These are phyloP conservation scores for Aspergillus tubingensis DNA, from an alignment of 2,329 filamentous ascomycete species.

Conservation along the genomic window DNA sequence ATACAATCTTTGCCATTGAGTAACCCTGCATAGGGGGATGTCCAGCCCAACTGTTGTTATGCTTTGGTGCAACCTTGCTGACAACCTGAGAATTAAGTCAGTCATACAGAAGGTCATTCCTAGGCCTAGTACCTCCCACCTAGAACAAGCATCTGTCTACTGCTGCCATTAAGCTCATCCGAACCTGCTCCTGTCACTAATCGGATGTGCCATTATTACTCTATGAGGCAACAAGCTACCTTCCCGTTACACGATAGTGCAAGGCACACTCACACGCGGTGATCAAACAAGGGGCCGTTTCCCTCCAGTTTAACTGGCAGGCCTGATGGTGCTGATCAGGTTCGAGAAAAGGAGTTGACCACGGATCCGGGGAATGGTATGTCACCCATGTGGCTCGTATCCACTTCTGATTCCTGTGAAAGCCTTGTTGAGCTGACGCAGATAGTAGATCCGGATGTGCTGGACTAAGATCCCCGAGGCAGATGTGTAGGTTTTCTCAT, in stretches of 20 bases:
- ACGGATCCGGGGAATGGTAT: neutral
- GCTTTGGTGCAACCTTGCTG: no score
- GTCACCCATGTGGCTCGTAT: slow-evolving; percentile 3
- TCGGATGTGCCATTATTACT: neutral
- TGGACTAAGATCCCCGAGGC: neutral
- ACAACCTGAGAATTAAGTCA: no score
- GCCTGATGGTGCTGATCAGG: neutral
- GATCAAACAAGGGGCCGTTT: neutral
- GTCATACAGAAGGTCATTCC: no score
- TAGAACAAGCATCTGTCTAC: no score
- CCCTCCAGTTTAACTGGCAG: neutral
- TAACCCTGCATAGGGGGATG: no score
- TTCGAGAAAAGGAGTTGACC: neutral
- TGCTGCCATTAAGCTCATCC: no score
- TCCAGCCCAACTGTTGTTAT: neutral
- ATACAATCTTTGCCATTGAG: neutral
- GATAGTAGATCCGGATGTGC: neutral
- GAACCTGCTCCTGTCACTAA: no score
- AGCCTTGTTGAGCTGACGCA: neutral
- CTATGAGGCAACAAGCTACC: neutral
- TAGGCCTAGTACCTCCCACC: no score
- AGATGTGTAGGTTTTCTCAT: neutral
- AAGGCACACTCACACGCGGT: neutral
- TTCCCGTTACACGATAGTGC: neutral
- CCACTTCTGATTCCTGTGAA: neutral